phyloP scores from a whole-genome alignment of 2,329 filamentous ascomycete species.

The Lachnellula hyalina region DNA sequence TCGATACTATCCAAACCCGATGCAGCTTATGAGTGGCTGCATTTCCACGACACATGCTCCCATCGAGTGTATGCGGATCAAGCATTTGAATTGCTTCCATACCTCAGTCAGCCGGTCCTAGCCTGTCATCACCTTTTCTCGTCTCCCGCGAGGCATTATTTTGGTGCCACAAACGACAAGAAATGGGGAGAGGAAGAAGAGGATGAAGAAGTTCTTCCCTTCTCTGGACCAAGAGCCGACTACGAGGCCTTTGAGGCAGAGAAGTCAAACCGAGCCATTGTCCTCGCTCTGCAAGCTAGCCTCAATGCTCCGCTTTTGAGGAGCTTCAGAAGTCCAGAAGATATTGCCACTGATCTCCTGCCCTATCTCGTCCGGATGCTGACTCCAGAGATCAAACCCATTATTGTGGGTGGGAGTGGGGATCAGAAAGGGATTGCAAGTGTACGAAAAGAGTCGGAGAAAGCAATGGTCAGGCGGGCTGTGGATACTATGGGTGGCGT shows the following conservation, averaged over 20 bases:
- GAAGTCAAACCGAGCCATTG: constrained; percentile 69
- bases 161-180: constrained; percentile 43
- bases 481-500: constrained; percentile 79
- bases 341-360: constrained; percentile 74
- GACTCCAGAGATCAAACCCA: constrained; percentile 84
- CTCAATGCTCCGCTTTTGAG: constrained; percentile 66
- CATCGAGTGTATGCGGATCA: constrained; percentile 75
- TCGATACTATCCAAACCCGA: constrained; percentile 83
- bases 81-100: constrained; percentile 87
- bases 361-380: constrained; percentile 82
- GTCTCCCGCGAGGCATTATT: constrained; percentile 47
- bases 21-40: constrained; percentile 79
- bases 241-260: constrained; percentile 75
- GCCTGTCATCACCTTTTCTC: constrained; percentile 92
- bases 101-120: constrained; percentile 79
- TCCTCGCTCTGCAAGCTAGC: constrained; percentile 72
- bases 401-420: constrained; percentile 70
- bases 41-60: constrained; percentile 84
- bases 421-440: constrained; percentile 66
- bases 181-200: constrained; percentile 39
- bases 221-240: constrained; percentile 76
- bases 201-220: constrained; percentile 57
- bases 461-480: constrained; percentile 71
- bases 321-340: constrained; percentile 72
- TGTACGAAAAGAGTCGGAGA: constrained; percentile 82